Evolutionary conservation across 2,329 filamentous ascomycete species (phyloP), one percentile per base, ranked within the genome.

Genomic region (Seiridium unicorne): DNA sequence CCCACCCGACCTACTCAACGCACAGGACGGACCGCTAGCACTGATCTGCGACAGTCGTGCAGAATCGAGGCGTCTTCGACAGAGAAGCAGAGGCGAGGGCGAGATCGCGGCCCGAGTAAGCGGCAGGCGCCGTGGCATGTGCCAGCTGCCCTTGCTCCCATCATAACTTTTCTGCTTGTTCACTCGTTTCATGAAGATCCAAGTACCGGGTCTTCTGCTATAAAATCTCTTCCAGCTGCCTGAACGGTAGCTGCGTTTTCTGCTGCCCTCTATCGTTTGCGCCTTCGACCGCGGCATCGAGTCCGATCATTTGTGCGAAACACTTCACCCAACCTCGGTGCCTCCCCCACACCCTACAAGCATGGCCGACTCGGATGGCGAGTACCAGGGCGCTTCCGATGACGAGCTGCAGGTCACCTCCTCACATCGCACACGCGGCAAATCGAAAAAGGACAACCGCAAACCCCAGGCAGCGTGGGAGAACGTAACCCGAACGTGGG

Each of bases 301-400:
- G 18, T 26, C 18, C 18, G 18, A 26, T 26, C 18, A 26, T 26
- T 26, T 26, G 18, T 26, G 18, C 18, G 18, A 26, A 26, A 26
- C 18, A 26, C 18, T 26, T 2, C 18, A 26, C 18, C 18, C 18
- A 26, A 26, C 18, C 18, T 26, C 18, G 18, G 2, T 2, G 38
- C 38, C 38, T 42, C 36, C 9, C 10, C 13, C 11, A 38, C 6
- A 47, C 9, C 35, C 31, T 56, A 35, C 59, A 49, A 70, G 62
- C 64, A 91, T 91, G 89, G 86, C 87, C 59, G 88, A 90, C 75
- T 91, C 88, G 18, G 89, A 91, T 70, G 89, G 85, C 73, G 88
- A 91, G 65, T 91, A 86, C 72, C 82, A 89, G 62, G 84, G 84
- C 68, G 79, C 81, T 72, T 89, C 87, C 32, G 87, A 89, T 66